These are phyloP conservation scores for Cyclotella cryptica DNA, from an alignment of 108 stramenopile species.

Conservation along the genomic window DNA sequence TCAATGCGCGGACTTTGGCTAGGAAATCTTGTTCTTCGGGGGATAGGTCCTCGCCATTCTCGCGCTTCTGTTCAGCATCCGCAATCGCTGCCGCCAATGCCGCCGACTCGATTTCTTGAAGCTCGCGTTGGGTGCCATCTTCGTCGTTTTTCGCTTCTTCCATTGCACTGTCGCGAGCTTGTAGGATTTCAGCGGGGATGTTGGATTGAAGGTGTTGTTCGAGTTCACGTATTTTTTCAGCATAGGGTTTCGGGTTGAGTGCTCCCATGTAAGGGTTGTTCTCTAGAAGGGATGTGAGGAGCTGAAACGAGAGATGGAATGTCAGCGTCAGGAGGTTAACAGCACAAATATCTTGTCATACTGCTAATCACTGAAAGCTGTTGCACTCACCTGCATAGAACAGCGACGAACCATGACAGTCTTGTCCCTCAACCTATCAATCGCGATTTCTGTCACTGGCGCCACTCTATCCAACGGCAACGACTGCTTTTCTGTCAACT, in stretches of 20 bases:
- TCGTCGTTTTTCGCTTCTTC: slow-evolving; percentile 58
- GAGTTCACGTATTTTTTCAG: slow-evolving; percentile 72
- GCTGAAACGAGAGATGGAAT: slow-evolving; percentile 44
- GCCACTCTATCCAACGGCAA: slow-evolving; percentile 79
- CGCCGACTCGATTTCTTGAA: slow-evolving; percentile 69
- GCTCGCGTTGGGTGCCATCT: slow-evolving; percentile 26
- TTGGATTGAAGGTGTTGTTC: slow-evolving; percentile 70
- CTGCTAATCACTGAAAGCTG: not conserved
- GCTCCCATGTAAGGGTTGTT: slow-evolving; percentile 94
- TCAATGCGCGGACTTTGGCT: slow-evolving; percentile 72
- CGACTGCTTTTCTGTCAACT: slow-evolving; percentile 65
- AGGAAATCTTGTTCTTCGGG: slow-evolving; percentile 61
- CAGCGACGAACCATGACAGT: slow-evolving; percentile 93
- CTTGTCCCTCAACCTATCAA: slow-evolving; percentile 92
- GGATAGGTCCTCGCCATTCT: slow-evolving; percentile 45
- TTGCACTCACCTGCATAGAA: slow-evolving; percentile 83
- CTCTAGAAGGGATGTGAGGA: slow-evolving; percentile 84
- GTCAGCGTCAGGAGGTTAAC: not conserved
- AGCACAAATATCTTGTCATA: not conserved
- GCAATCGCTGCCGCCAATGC: slow-evolving; percentile 76
- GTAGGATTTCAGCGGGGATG: slow-evolving; percentile 67
- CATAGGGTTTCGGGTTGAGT: slow-evolving; percentile 88
- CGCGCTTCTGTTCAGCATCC: slow-evolving; percentile 55
- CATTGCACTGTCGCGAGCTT: slow-evolving; percentile 69
- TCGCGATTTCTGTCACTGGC: slow-evolving; percentile 82